Base-by-base conservation (phyloP, 176 grass and related monocot species). In the Microstegium vimineum region DNA sequence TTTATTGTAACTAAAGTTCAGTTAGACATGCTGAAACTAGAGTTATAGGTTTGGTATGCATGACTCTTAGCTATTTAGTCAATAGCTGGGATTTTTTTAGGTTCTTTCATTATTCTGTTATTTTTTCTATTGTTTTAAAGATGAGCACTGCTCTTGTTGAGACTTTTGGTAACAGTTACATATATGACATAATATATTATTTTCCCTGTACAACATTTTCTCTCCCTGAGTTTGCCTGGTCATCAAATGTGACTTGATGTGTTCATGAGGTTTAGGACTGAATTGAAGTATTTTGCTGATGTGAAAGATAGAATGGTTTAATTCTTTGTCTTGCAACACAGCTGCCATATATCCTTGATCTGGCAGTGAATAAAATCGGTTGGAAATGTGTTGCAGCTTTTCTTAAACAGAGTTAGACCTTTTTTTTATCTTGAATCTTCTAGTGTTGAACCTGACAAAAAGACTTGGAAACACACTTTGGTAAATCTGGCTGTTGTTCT, bases 121-220 rank as follows among this genome's bases (percentile, higher is more conserved):
- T n/a, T n/a, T n/a, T n/a, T n/a, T n/a, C n/a, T n/a, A n/a, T n/a
- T n/a, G n/a, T n/a, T 94, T 94, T 38, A 89, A 85, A 89, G 84
- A 91, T 81, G 89, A 89, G 10, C 46, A 65, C 6, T 94, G 92
- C 79, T 94, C 92, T 71, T 94, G 92, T 79, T 84, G 92, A 62
- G 92, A 94, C 81, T 94, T 89, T 75, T 94, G 92, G 92, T 94
- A 77, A 87, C 33, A 69, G 4, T 81, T 28, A 35, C 69, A 66
- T n/a, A n/a, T n/a, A n/a, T n/a, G n/a, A n/a, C 52, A 12, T 40
- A 25, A 54, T 83, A 84, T 33, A 80, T 30, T 60, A 10, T 69
- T 83, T 68, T 63, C 18, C 32, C 2, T 2, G 7, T 38, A 46
- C 78, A 89, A 14, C 12, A 22, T 45, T 66, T 78, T 77, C n/a